Conservation (phyloP, 306 rosid genomes). For the Macrotyloma uniflorum region DNA sequence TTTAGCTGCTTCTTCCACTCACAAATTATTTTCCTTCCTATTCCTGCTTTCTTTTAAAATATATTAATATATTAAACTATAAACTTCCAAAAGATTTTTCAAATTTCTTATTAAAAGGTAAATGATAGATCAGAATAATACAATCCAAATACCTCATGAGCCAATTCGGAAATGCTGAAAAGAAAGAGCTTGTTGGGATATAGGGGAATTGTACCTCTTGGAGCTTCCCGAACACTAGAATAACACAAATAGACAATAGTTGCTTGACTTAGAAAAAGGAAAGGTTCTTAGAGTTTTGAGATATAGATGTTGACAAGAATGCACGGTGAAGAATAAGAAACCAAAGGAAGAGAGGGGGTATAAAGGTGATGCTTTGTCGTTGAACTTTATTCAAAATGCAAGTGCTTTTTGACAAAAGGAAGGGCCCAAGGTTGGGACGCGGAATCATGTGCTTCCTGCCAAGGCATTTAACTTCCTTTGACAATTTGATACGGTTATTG, state of each 20-base stretch:
- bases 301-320: slow-evolving; percentile 47
- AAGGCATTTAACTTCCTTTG: slow-evolving; percentile 36
- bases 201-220: slow-evolving; percentile 30
- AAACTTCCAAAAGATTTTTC: background rate
- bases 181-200: slow-evolving; percentile 39
- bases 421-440: slow-evolving; percentile 42
- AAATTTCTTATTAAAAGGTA: background rate
- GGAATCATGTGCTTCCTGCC: slow-evolving; percentile 68
- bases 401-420: slow-evolving; percentile 56
- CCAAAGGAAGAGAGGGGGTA: slow-evolving; percentile 33
- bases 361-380: slow-evolving; percentile 67
- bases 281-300: slow-evolving; percentile 37
- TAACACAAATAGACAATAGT: slow-evolving; percentile 1
- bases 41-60: slow-evolving; percentile 3
- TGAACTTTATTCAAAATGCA: slow-evolving; percentile 65
- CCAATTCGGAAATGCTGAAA: slow-evolving; percentile 15
- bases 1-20: slow-evolving; percentile 11
- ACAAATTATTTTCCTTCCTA: slow-evolving; percentile 32
- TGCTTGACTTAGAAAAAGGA: slow-evolving; percentile 45
- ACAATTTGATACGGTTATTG: slow-evolving; percentile 4
- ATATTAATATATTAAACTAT: background rate
- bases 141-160: background rate
- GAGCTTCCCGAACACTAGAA: slow-evolving; percentile 43
- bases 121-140: background rate
- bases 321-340: slow-evolving; percentile 49